Conservation (phyloP, 495 filamentous ascomycete genomes). For the Cladorrhinum samala region DNA sequence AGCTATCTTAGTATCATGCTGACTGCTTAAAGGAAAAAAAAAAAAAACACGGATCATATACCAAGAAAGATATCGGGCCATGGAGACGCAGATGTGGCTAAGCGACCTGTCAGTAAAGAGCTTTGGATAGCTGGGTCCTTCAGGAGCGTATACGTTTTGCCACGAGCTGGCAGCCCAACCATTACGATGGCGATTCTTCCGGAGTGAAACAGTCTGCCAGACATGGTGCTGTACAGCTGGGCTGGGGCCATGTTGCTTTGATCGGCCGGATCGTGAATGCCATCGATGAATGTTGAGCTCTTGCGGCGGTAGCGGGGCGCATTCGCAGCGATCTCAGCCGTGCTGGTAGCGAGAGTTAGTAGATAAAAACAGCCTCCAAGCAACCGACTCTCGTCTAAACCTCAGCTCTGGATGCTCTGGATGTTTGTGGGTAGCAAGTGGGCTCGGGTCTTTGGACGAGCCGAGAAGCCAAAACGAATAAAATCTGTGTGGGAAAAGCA, state of each 20-base stretch:
- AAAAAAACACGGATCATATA: no score
- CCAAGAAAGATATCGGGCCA: conserved; percentile 94
- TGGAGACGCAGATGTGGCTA: conserved; percentile 89
- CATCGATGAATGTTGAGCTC: conserved; percentile 94
- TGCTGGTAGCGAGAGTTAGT: conserved; percentile 38
- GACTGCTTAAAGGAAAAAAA: not conserved
- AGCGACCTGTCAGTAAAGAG: conserved; percentile 17
- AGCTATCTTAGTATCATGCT: conserved; percentile 13
- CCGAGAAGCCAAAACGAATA: not conserved
- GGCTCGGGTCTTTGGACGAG: no score
- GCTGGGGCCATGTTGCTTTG: conserved; percentile 78
- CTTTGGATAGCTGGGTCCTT: not conserved
- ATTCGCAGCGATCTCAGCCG: conserved; percentile 80
- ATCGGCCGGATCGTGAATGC: conserved; percentile 86
- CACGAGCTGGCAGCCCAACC: conserved; percentile 90
- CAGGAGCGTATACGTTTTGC: conserved; percentile 74
- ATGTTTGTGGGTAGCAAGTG: not conserved
- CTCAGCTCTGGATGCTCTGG: conserved; percentile 11
- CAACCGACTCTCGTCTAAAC: no score
- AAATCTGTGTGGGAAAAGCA: not conserved
- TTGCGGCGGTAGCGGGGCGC: conserved; percentile 75
- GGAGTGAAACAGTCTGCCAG: conserved; percentile 92
- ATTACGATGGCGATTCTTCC: conserved; percentile 96
- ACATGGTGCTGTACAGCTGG: conserved; percentile 97
- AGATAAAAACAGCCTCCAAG: no score